These are phyloP conservation scores for Biancaea sappan DNA, from an alignment of 306 rosid species.

Conservation along the genomic window DNA sequence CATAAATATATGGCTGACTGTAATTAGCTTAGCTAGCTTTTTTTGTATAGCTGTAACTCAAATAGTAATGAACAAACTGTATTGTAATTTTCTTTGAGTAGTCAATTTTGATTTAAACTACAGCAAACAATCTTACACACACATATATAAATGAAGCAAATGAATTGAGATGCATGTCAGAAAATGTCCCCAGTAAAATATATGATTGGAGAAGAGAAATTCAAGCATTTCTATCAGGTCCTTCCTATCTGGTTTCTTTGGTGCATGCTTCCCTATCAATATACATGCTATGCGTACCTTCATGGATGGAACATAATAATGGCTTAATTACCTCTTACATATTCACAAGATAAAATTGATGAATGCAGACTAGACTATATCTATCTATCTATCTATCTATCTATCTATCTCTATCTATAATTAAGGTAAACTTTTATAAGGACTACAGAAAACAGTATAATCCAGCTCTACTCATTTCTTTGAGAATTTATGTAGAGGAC, in stretches of 20 bases:
- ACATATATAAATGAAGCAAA: neutral
- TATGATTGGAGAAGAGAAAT: slow-evolving; percentile 7
- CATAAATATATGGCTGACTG: too few species aligned
- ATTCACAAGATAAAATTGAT: slow-evolving; percentile 3
- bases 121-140: neutral
- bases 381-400: too few species aligned
- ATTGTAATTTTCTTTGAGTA: neutral
- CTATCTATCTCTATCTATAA: too few species aligned
- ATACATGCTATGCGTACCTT: neutral
- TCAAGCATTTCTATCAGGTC: neutral
- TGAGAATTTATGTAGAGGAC: slow-evolving; percentile 38
- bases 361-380: neutral
- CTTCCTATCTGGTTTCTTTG: too few species aligned
- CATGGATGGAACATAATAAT: neutral
- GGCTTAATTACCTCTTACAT: neutral
- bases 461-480: slow-evolving; percentile 35
- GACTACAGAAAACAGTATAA: neutral
- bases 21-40: neutral
- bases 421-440: neutral
- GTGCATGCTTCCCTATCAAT: neutral
- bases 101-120: neutral
- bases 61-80: neutral
- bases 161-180: neutral
- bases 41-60: neutral
- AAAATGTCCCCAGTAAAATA: slow-evolving; percentile 21